Evolutionary conservation across 495 filamentous ascomycete species (phyloP).

Genomic region (Aspergillus incahuasiensis): DNA sequence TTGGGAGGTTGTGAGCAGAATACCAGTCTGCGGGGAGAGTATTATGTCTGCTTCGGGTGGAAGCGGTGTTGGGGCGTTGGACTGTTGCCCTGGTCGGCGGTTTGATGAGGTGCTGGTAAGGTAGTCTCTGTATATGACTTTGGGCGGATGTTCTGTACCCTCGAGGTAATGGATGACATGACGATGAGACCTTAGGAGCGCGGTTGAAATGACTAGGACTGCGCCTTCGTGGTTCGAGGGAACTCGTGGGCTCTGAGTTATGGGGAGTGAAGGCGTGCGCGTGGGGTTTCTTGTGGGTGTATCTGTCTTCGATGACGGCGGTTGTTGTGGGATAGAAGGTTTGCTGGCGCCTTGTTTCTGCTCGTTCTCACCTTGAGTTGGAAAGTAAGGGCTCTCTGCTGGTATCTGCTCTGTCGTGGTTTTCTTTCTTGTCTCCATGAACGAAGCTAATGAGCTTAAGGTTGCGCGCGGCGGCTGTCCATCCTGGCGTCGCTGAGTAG

Average conservation of each 20-base stretch:
- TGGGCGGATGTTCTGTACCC: constrained; percentile 4
- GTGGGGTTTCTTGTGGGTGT: background rate
- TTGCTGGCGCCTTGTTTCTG: background rate
- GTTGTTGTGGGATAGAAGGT: background rate
- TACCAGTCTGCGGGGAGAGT: constrained; percentile 63
- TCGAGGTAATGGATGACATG: constrained; percentile 25
- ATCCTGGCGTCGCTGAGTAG: background rate
- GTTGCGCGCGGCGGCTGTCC: background rate
- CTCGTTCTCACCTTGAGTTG: background rate
- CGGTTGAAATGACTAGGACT: constrained; percentile 24
- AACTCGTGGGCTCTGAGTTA: background rate
- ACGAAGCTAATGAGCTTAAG: constrained; percentile 25
- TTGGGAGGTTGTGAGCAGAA: constrained; percentile 68
- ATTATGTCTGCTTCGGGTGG: constrained; percentile 67
- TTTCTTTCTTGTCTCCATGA: constrained; percentile 28
- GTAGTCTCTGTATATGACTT: constrained; percentile 30
- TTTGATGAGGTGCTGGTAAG: background rate
- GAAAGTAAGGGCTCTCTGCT: constrained; percentile 17
- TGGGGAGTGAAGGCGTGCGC: background rate
- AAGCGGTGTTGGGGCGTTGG: background rate
- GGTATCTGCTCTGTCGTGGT: background rate
- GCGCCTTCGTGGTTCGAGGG: background rate
- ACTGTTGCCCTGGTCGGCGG: background rate
- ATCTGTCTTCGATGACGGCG: background rate
- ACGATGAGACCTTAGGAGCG: constrained; percentile 27